phyloP scores from a whole-genome alignment of 768 basidiomycete genomes.

The Tricholoma saponaceum region DNA sequence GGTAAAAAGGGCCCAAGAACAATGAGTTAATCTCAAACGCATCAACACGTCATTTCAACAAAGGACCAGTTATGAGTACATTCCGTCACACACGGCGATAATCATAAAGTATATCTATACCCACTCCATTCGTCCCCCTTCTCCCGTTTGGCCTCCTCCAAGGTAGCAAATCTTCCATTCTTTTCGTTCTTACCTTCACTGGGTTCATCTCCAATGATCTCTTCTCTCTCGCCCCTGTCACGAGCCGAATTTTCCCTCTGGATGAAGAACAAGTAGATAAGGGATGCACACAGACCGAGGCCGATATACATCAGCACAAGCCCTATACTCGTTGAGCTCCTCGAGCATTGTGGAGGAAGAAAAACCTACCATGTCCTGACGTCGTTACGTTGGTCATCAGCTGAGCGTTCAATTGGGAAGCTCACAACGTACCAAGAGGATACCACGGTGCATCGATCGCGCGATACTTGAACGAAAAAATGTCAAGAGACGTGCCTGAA shows the following conservation, averaged over 20 bases:
- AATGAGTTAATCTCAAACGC: background rate
- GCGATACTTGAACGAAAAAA: constrained; percentile 45
- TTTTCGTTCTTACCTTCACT: constrained; percentile 32
- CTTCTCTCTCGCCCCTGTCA: constrained; percentile 65
- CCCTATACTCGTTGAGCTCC: constrained; percentile 35
- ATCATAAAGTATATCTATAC: constrained; percentile 61
- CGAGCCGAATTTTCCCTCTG: constrained; percentile 60
- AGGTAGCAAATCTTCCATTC: constrained; percentile 54
- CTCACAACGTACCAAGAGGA: constrained; percentile 33
- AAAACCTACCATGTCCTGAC: constrained; percentile 24
- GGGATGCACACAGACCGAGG: constrained; percentile 51
- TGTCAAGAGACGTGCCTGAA: background rate
- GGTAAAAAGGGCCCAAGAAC: background rate
- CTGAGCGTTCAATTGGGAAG: background rate
- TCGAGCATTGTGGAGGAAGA: background rate
- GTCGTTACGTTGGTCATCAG: background rate
- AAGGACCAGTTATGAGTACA: background rate
- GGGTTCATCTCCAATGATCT: constrained; percentile 53
- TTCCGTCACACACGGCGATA: background rate
- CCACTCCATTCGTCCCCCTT: constrained; percentile 78
- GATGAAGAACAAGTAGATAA: constrained; percentile 37
- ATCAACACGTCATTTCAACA: background rate
- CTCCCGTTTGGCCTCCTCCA: constrained; percentile 62
- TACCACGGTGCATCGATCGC: constrained; percentile 66
- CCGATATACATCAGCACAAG: constrained; percentile 72